Evolutionary conservation across 1,284 basidiomycete species (phyloP).

Genomic region (Puccinia triticina): DNA sequence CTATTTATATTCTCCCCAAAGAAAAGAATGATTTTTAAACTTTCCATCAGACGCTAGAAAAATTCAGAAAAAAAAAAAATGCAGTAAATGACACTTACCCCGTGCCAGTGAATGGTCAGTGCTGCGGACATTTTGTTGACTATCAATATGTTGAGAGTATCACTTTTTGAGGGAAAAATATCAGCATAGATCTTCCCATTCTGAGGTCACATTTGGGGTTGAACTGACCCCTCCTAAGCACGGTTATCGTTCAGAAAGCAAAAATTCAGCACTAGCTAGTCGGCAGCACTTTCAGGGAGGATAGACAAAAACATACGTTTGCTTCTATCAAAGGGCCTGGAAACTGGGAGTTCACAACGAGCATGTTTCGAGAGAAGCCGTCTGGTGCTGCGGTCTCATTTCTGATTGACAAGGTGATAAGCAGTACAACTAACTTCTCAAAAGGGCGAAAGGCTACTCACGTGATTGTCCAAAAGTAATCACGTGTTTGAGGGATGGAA

Average conservation of each 20-base stretch:
- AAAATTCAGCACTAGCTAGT: conserved; percentile 44
- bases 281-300: neutral
- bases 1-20: neutral
- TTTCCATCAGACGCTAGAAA: neutral
- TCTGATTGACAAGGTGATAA: conserved; percentile 1
- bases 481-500: neutral
- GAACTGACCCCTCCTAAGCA: conserved; percentile 11
- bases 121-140: conserved; percentile 55
- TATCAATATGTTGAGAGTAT: conserved; percentile 57
- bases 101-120: conserved; percentile 59
- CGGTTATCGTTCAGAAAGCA: neutral
- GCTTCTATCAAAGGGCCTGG: conserved; percentile 65
- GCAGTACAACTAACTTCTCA: neutral
- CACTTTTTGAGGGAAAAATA: conserved; percentile 45
- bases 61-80: neutral
- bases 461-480: conserved; percentile 32
- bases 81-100: conserved; percentile 52
- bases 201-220: neutral
- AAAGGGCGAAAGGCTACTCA: neutral
- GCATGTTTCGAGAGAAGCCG: conserved; percentile 40
- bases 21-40: neutral
- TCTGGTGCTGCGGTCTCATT: conserved; percentile 29
- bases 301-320: conserved; percentile 5
- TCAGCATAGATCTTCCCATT: neutral
- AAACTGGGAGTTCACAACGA: conserved; percentile 64